Evolutionary conservation across 495 filamentous ascomycete species (phyloP), one percentile per base, ranked within the genome.

Genomic region (Annulohypoxylon stygium): DNA sequence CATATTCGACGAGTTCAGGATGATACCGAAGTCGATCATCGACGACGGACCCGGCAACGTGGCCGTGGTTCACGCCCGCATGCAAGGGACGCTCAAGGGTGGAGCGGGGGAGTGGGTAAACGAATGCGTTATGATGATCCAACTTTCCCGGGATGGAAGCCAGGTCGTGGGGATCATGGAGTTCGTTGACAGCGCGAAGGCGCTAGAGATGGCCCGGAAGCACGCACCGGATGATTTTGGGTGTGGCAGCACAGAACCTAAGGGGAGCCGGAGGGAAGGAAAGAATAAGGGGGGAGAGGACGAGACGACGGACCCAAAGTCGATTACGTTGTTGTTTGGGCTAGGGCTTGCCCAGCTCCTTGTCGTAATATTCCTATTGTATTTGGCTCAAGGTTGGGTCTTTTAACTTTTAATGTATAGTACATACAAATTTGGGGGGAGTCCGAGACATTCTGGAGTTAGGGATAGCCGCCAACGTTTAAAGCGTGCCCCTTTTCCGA

Each of bases 181-280:
- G 77, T 83, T 82, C 66, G 82, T 83, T 20, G 82, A 84, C 36
- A 81, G 79, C 48, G 73, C 67, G 18, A 84, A 82, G 67, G 82
- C 80, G 30, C 47, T 77, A 18, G 78, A 81, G 78, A 80, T 83
- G 82, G 70, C 65, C 16, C 45, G 69, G 50, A 76, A 67, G n/a
- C 75, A 79, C 41, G 74, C 77, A 0, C 79, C 79, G 2, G 72
- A 73, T 12, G 43, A 69, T 47, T 83, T 81, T 64, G 71, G 67
- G 18, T 65, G 61, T 39, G 45, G 61, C 36, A 33, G 65, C 14
- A 37, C 41, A 16, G 39, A 51, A 7, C 14, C 34, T n/a, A 18
- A 33, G 16, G 7, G 16, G 3, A 30, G 55, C 9, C 6, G 45
- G 25, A 20, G 63, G 25, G 23, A 23, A 33, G 20, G 11, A 14